Percentiles rank a stretch among this genome's conserved stretches.
Conservation (phyloP, 176 grass and related monocot genomes). For the Aegilops umbellulata region DNA sequence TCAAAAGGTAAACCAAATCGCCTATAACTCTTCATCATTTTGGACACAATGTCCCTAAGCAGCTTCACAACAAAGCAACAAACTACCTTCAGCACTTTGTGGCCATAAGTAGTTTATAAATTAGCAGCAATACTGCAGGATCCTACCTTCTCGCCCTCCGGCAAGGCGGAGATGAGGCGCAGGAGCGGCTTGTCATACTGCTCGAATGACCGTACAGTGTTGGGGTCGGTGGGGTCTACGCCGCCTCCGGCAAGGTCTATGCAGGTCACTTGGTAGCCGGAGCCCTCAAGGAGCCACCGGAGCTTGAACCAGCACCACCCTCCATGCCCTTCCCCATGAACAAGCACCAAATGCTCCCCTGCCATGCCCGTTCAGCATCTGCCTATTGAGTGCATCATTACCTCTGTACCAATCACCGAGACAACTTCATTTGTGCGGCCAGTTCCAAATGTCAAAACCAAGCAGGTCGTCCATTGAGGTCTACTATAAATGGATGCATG, state of each 20-base stretch:
- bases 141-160: conserved; percentile 21
- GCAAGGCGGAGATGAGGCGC: conserved; percentile 12
- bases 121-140: neutral
- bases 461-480: neutral
- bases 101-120: conserved; percentile 1
- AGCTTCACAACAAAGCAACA: neutral
- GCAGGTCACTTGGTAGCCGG: conserved; percentile 52
- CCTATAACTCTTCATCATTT: neutral
- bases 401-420: neutral
- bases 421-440: neutral
- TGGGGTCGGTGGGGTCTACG: conserved; percentile 47
- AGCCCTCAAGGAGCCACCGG: conserved; percentile 42
- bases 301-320: conserved; percentile 82
- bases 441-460: conserved; percentile 29
- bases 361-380: neutral
- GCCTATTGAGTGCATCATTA: neutral
- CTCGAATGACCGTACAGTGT: conserved; percentile 31
- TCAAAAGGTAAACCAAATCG: neutral
- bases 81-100: neutral
- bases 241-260: conserved; percentile 53
- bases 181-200: conserved; percentile 59
- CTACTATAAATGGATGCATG: conserved; percentile 1
- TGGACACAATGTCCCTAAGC: neutral
- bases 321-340: conserved; percentile 68
- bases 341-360: conserved; percentile 37